Conservation (phyloP, 768 basidiomycete species). For the Trametes coccinea region DNA sequence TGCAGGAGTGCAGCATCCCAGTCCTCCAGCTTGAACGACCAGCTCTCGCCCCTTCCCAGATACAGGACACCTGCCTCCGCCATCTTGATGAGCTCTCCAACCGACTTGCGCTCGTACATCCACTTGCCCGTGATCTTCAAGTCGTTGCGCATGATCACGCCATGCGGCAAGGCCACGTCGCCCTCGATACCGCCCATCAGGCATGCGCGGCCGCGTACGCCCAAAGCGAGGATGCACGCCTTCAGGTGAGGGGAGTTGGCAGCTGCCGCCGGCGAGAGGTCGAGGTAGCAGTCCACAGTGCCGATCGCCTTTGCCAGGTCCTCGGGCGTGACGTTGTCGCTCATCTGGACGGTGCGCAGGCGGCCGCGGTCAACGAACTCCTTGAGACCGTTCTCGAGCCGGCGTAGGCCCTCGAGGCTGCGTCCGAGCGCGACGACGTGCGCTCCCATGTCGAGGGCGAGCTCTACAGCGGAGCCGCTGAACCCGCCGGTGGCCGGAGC, state of each 20-base stretch:
- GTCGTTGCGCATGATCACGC: neutral
- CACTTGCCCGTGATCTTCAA: neutral
- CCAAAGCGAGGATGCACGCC: neutral
- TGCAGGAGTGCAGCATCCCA: neutral
- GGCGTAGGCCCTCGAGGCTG: neutral
- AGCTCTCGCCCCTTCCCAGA: neutral
- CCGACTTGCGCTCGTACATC: slow-evolving; percentile 1
- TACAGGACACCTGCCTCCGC: neutral
- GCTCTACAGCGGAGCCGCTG: neutral
- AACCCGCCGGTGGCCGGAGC: neutral
- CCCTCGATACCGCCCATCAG: neutral
- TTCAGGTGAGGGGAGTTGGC: neutral
- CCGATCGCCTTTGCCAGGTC: neutral
- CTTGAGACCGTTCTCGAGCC: neutral
- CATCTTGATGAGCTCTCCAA: neutral
- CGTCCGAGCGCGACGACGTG: neutral
- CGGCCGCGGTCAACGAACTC: neutral
- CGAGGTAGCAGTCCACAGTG: neutral
- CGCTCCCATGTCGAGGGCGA: neutral
- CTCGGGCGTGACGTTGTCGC: neutral
- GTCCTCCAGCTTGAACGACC: slow-evolving; percentile 1
- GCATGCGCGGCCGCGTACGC: neutral
- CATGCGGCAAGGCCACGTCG: neutral
- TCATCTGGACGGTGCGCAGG: neutral
- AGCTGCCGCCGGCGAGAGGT: neutral